Evolutionary conservation across 352 stramenopile species (phyloP), one percentile per base, ranked within the genome.

Genomic region (Elongisporangium prolatum): DNA sequence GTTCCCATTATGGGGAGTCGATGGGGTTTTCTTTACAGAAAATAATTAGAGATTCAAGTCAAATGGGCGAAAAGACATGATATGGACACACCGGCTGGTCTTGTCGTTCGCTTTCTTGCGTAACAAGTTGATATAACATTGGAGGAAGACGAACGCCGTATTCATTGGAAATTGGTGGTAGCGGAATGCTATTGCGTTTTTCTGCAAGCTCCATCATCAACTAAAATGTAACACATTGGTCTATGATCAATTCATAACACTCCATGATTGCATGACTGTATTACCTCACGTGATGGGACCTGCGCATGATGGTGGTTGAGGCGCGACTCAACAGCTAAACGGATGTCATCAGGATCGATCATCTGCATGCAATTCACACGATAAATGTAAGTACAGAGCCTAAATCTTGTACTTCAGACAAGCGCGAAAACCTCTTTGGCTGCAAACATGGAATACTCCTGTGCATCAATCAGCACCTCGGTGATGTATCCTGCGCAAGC

Each of bases 191-290:
- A 60, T 95, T 95, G 56, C 84, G 78, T 65, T 93, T 93, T 25
- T 95, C 80, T 2, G 86, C 86, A 44, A 95, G 59, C 64, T 95
- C 86, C 82, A 95, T 92, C 70, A 89, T 89, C 34, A 95, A 54
- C 84, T 94, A 54, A 13, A 21, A 25, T 3, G 1, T 16, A 25
- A 22, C 13, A 47, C 10, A 28, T 18, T 20, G 10, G 38, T 28
- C 17, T n/a, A 47, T 13, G n/a, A 47, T 0, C 4, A 56, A 47
- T 20, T 8, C 11, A 48, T 34, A 21, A 56, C 18, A 37, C 6
- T n/a, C 4, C 16, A 44, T 6, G 3, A 56, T 6, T 49, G 34
- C 3, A 52, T 61, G 7, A 11, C 14, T n/a, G 6, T 4, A 40
- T 9, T 14, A 91, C 85, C 69, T 93, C 84, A 47, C 82, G 77